Evolutionary conservation across 1,139 yeast genomes (phyloP), one percentile per base, ranked within the genome.

Genomic region (Taiozyma sp.): DNA sequence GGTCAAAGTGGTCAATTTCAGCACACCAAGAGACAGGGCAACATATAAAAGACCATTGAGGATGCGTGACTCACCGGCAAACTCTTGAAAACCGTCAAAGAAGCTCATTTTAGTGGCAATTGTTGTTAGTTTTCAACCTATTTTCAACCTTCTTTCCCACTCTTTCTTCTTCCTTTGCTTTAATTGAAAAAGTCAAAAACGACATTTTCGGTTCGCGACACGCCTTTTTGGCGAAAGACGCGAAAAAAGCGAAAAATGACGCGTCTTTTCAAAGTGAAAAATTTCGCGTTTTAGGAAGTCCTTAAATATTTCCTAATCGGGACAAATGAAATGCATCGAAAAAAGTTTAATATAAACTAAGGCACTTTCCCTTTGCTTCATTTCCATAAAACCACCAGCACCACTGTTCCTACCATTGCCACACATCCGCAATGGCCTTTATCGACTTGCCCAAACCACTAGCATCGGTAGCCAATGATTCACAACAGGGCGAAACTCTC

Each of bases 1-100:
- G 1, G 70, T 48, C 39, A 76, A 64, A 4, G 74, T 69, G 47
- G 84, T 79, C 51, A 78, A 59, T 59, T 80, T 80, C 57, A 70
- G 64, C 1, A 76, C 77, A 44, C 87, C 87, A 44, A 77, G 66
- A 24, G 75, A 65, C 45, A 81, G 70, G 3, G 78, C 69, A 16
- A 57, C 34, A 65, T 71, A 70, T 32, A 70, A 55, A 9, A 63
- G 29, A 2, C 49, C 58, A 47, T 63, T 68, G 22, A 64, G 48
- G 13, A 55, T 19, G 22, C 54, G 55, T 43, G 60, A 58, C 10
- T 58, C 49, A 8, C 52, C 56, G 19, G 66, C 53, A 19, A 63
- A 44, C 13, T 59, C 54, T 19, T 57, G 51, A 32, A 69, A 52
- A 47, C 62, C 65, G 3, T 54, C 53, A 30, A 66, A 46, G 46